Evolutionary conservation across 2,329 filamentous ascomycete species (phyloP).

Genomic region (Coleophoma cylindrospora): DNA sequence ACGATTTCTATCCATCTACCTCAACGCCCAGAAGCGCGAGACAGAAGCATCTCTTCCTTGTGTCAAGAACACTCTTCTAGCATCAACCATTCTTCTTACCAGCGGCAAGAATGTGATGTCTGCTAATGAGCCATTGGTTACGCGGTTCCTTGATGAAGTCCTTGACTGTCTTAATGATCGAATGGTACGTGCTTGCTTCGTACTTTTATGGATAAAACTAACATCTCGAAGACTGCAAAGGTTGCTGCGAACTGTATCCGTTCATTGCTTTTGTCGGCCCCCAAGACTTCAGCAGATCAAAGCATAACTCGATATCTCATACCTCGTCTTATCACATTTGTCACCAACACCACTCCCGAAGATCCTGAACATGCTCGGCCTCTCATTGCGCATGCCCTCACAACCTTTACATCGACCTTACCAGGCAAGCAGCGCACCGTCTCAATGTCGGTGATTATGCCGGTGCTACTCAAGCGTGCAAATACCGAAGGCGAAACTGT

Average conservation of each 20-base stretch:
- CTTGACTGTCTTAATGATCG: conserved; percentile 77
- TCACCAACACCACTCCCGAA: conserved; percentile 63
- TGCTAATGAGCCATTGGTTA: conserved; percentile 69
- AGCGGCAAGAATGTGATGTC: conserved; percentile 70
- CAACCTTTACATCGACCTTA: conserved; percentile 57
- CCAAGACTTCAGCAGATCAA: conserved; percentile 61
- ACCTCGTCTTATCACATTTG: conserved; percentile 71
- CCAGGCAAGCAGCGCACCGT: conserved; percentile 42
- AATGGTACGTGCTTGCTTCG: conserved; percentile 46
- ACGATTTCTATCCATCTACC: conserved; percentile 75
- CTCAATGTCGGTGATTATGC: conserved; percentile 72
- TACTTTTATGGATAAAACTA: conserved; percentile 7
- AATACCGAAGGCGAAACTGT: conserved; percentile 51
- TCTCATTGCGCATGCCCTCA: conserved; percentile 69
- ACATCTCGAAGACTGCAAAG: conserved; percentile 62
- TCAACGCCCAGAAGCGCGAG: conserved; percentile 71
- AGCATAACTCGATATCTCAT: conserved; percentile 70
- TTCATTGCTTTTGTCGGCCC: conserved; percentile 68
- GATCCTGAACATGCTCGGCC: conserved; percentile 74
- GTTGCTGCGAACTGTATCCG: conserved; percentile 88
- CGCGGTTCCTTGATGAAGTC: conserved; percentile 72
- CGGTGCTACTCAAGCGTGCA: conserved; percentile 70
- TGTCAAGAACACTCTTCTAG: conserved; percentile 89
- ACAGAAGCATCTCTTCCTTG: conserved; percentile 72
- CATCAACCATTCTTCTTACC: conserved; percentile 84